Evolutionary conservation across 2,329 filamentous ascomycete genomes (phyloP).

Genomic region (Aspergillus texensis): DNA sequence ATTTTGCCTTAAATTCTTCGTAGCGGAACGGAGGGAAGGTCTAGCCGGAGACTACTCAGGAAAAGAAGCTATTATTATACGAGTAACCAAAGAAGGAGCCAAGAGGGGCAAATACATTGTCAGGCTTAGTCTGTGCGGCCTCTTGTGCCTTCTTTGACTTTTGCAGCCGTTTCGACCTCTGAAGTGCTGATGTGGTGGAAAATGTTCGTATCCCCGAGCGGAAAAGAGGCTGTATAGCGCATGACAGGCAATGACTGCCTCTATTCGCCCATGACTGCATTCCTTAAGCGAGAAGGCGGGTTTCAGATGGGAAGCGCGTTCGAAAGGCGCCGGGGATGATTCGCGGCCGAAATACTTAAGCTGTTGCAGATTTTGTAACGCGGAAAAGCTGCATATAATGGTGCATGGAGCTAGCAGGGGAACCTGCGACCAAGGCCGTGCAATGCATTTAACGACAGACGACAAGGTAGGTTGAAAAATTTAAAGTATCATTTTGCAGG

Average conservation of each 20-base stretch:
- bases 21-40: neutral
- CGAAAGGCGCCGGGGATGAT: neutral
- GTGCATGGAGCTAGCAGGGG: conserved; percentile 1
- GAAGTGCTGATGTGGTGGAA: conserved; percentile 32
- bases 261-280: conserved; percentile 46
- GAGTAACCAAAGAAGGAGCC: neutral
- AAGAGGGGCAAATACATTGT: conserved; percentile 2
- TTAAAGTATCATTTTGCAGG: neutral
- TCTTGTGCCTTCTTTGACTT: conserved; percentile 18
- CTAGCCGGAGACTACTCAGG: conserved; percentile 7
- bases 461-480: neutral
- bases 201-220: conserved; percentile 34
- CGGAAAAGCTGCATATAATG: neutral
- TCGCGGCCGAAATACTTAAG: neutral
- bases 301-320: neutral
- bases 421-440: neutral
- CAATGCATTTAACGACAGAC: neutral
- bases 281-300: conserved; percentile 20
- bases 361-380: neutral
- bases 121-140: neutral
- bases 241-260: conserved; percentile 45
- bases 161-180: conserved; percentile 19
- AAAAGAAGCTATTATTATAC: neutral
- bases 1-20: conserved; percentile 11
- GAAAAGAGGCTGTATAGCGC: conserved; percentile 38